Evolutionary conservation across 176 grass and related monocot species (phyloP), one percentile per base, ranked within the genome.

Genomic region (Oryza punctata): DNA sequence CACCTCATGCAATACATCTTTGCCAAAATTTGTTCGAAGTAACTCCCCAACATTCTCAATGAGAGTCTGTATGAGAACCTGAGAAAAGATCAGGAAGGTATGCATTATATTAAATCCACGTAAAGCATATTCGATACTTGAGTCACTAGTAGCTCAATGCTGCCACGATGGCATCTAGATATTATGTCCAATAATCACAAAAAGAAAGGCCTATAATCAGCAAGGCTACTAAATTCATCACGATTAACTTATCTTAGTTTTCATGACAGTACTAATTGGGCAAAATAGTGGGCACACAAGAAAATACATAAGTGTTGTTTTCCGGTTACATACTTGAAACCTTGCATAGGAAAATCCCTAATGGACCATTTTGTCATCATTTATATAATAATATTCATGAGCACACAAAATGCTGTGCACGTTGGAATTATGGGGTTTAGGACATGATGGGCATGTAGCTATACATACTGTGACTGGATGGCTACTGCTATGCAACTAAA

Each of bases 1-100:
- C 32, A 98, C 96, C 96, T 98, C 91, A 67, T 87, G 93, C 32
- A 98, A 66, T 43, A 98, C 21, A 81, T 98, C 93, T 90, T 94
- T 98, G 72, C 91, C 89, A 7, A 95, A 95, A 85, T 95, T 98
- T 63, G 93, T 83, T 75, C 83, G 68, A 79, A 98, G 93, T 73
- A 95, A 82, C 60, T 86, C 89, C 11, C 91, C 93, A 71, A 71
- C 85, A 91, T 93, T 95, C 73, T 91, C 85, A 28, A 85, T 80
- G 54, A 91, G 95, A 49, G 70, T 86, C 78, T 88, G 68, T 21
- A 98, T 65, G 50, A 98, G 93, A 88, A 45, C 71, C 93, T 98
- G 83, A 80, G 66, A 75, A 41, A 72, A 40, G 37, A 65, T 52
- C 24, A 49, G 27, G 6, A 88, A 65, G 12, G 23, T 10, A 1